Conservation (phyloP, 257 asterid species). For the Schizonepeta tenuifolia region DNA sequence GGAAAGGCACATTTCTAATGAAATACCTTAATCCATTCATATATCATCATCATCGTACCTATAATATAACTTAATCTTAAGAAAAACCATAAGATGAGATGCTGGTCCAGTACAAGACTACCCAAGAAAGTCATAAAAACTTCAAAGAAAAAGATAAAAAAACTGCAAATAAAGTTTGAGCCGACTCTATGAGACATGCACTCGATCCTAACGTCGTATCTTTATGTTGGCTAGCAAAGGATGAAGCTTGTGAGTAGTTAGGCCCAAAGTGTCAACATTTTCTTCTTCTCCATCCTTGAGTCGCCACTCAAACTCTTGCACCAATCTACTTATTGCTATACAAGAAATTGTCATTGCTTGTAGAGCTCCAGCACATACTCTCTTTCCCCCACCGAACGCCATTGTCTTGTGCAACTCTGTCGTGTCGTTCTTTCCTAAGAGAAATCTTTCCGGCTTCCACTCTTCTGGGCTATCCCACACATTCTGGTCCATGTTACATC, state of each 20-base stretch:
- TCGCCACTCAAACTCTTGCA: conserved; percentile 86
- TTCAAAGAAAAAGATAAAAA: not conserved
- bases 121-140: not conserved
- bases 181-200: not conserved
- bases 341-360: conserved; percentile 82
- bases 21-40: too few relatives aligned
- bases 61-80: too few relatives aligned
- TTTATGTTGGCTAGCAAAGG: conserved; percentile 64
- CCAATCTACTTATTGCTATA: conserved; percentile 65
- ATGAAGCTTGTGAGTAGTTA: conserved; percentile 72
- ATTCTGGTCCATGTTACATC: conserved; percentile 79
- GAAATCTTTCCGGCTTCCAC: conserved; percentile 84
- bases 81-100: not conserved
- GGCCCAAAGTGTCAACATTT: conserved; percentile 70
- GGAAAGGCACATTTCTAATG: too few relatives aligned
- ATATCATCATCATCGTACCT: too few relatives aligned
- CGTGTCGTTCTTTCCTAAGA: conserved; percentile 46
- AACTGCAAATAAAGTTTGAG: not conserved
- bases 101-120: not conserved
- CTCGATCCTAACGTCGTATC: conserved; percentile 20
- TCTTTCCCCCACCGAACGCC: conserved; percentile 88
- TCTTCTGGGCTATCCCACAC: conserved; percentile 72
- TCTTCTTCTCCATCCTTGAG: conserved; percentile 71
- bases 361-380: conserved; percentile 83
- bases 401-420: conserved; percentile 69